Percentiles rank a stretch among this genome's conserved stretches.
Conservation (phyloP, 176 grass and related monocot genomes). For the Chloris gayana region DNA sequence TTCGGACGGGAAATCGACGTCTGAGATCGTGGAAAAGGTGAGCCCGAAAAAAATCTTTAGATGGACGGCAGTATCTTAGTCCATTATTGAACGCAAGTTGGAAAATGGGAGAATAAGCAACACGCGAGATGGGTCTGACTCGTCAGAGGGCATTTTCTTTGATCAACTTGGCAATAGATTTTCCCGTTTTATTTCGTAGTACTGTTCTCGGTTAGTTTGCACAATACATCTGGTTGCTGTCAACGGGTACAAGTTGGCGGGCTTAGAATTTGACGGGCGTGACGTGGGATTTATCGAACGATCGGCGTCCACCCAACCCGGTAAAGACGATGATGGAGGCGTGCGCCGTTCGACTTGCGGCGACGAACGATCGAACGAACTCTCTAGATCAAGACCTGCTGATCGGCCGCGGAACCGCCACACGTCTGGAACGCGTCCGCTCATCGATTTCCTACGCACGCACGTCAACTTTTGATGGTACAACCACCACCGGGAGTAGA, state of each 20-base stretch:
- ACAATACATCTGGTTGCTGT: background rate
- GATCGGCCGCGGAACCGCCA: background rate
- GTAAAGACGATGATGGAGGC: background rate
- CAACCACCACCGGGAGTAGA: background rate
- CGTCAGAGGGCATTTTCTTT: background rate
- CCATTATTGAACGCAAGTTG: background rate
- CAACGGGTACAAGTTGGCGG: background rate
- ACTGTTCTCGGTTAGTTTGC: too few relatives aligned
- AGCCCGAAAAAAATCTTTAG: background rate
- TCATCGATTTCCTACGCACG: background rate
- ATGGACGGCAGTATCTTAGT: background rate
- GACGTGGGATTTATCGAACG: background rate
- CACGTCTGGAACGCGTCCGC: background rate
- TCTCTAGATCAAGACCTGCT: background rate
- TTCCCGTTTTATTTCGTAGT: background rate
- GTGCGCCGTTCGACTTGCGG: background rate
- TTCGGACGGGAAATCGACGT: slow-evolving; percentile 9
- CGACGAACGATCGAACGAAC: background rate
- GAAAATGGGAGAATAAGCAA: background rate
- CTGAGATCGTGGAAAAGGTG: background rate
- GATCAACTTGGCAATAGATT: background rate
- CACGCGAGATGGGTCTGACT: background rate
- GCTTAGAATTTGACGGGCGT: background rate
- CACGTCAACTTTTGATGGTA: background rate
- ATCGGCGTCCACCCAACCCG: background rate